Evolutionary conservation across 805 yeast genomes (phyloP).

Genomic region (Saccharomycopsis fermentans): DNA sequence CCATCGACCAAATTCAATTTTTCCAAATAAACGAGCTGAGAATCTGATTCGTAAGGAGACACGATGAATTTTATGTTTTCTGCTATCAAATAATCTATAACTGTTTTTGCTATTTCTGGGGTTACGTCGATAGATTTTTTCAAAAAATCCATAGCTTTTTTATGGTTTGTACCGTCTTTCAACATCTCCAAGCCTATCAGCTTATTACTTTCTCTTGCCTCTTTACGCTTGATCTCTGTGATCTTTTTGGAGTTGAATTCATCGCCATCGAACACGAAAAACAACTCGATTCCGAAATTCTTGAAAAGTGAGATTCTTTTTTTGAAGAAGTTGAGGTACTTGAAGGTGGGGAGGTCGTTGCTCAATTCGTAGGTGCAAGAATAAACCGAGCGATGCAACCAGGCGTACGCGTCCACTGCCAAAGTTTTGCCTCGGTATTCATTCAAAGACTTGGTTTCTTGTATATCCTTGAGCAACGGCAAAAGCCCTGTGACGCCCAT

Average conservation of each 20-base stretch:
- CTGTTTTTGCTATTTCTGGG: constrained; percentile 80
- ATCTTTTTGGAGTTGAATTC: constrained; percentile 65
- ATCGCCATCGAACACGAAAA: constrained; percentile 91
- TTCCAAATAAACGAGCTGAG: constrained; percentile 90
- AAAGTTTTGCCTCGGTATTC: constrained; percentile 62
- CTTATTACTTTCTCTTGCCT: constrained; percentile 47
- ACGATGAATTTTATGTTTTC: constrained; percentile 62
- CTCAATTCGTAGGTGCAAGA: constrained; percentile 80
- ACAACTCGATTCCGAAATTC: constrained; percentile 63
- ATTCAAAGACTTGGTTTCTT: constrained; percentile 45
- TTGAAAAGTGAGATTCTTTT: constrained; percentile 58
- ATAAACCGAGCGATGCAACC: constrained; percentile 85
- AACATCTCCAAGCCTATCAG: constrained; percentile 43
- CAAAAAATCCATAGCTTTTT: constrained; percentile 55
- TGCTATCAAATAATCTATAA: constrained; percentile 59
- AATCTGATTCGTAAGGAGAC: constrained; percentile 98
- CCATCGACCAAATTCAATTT: constrained; percentile 67
- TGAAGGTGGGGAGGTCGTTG: constrained; percentile 55
- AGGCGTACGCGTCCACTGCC: constrained; percentile 94
- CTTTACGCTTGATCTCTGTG: constrained; percentile 58
- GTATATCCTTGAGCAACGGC: constrained; percentile 69
- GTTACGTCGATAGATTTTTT: constrained; percentile 80
- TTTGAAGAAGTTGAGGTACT: constrained; percentile 60
- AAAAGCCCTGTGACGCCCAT: constrained; percentile 85
- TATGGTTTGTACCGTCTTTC: constrained; percentile 34